These are phyloP conservation scores for Lactarius pseudohatsudake DNA, from an alignment of 768 basidiomycete genomes.

Conservation along the genomic window DNA sequence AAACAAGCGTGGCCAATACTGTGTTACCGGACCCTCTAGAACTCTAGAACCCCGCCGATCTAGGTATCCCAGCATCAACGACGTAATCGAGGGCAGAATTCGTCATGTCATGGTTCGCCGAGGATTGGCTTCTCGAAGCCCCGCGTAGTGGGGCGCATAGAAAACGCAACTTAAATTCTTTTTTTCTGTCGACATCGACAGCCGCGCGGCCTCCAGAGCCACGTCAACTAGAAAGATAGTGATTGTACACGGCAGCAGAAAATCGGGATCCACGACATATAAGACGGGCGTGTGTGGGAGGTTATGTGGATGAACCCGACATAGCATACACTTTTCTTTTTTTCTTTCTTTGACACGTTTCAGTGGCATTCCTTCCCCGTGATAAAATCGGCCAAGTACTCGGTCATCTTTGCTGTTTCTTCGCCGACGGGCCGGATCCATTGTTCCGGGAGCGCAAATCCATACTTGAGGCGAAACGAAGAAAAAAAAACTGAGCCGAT, in stretches of 20 bases:
- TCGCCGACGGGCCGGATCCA: conserved; percentile 80
- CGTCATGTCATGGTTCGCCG: too few relatives aligned
- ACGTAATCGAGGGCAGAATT: neutral
- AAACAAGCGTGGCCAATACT: too few relatives aligned
- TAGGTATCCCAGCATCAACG: too few relatives aligned
- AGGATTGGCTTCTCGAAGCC: neutral
- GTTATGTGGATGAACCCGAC: neutral
- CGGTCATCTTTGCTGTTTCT: conserved; percentile 65
- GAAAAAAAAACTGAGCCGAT: neutral
- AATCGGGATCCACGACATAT: neutral
- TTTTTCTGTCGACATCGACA: neutral
- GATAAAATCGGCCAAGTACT: conserved; percentile 70
- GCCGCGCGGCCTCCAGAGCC: neutral
- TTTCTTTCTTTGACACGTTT: neutral
- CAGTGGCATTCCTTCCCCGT: conserved; percentile 36
- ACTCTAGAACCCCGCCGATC: too few relatives aligned
- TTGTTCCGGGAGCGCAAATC: conserved; percentile 67
- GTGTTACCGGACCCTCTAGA: too few relatives aligned
- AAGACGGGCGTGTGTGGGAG: neutral
- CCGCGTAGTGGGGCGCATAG: neutral
- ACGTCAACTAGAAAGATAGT: neutral
- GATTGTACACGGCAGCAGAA: neutral
- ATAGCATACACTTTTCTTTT: neutral
- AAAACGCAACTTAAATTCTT: neutral
- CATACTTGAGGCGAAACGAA: conserved; percentile 50